Base-by-base conservation (phyloP, 2,329 filamentous ascomycete species). In the Colletotrichum chlorophyti region DNA sequence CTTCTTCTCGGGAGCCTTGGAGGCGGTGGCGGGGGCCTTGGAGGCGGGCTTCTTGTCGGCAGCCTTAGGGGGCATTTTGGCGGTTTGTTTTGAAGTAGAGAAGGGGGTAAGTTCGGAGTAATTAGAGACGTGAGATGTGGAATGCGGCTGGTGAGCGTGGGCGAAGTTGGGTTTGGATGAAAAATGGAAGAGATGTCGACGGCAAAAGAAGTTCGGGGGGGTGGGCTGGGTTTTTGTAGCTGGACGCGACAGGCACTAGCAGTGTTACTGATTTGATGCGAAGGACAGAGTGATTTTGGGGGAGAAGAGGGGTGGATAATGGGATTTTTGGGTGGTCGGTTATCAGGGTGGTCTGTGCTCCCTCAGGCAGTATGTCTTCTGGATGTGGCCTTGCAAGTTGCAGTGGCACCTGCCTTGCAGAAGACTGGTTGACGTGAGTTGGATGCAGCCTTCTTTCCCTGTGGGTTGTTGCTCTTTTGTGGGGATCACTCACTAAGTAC, bases 31-130 rank as follows among this genome's bases (percentile, higher is more conserved):
- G 61, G 94, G 93, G 70, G 94, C 94, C 92, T 98, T 98, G 83
- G 92, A 87, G 83, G 91, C 94, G 81, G 94, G 93, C 87, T 97
- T 97, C 92, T 98, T 98, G 83, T 96, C 91, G 75, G 94, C 94
- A 75, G 91, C 89, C 86, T 98, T 98, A 76, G 95, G 94, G 83
- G 95, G 87, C 95, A 98, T 98, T 90, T 89, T 88, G 76, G 72
- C 65, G 62, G 53, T 58, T 47, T 38, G 37, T 38, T 31, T 42
- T 26, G 26, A 45, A 27, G 12, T 35, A 15, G 50, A 8, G 17
- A 42, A 27, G 26, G 11, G 35, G 32, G 31, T 27, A 54, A 55
- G 51, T 61, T 60, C 40, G 47, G 52, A 46, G 50, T 52, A 15
- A 47, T 63, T 45, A 32, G 58, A n/a, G n/a, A n/a, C n/a, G 37